Percentiles rank a stretch among this genome's conserved stretches.
These are phyloP conservation scores for Vanderwaltozyma polyspora DNA, from an alignment of 805 yeast species.

Conservation along the genomic window DNA sequence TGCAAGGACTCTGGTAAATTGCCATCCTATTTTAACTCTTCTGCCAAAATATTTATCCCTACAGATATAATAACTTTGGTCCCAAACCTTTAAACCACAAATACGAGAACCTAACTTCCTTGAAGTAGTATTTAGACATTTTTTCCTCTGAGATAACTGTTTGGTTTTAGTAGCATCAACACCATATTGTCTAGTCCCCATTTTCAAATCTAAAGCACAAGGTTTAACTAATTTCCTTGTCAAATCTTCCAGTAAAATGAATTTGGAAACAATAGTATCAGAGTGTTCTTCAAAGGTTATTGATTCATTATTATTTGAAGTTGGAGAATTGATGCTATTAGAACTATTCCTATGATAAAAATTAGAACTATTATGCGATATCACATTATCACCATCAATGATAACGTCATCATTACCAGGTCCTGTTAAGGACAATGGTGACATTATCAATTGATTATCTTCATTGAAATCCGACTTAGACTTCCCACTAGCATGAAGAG, in stretches of 20 bases:
- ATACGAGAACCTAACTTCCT: constrained; percentile 77
- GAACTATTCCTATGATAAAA: background rate
- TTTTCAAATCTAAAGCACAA: constrained; percentile 86
- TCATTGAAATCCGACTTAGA: background rate
- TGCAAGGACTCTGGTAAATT: constrained; percentile 64
- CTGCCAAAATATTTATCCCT: constrained; percentile 93
- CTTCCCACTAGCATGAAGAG: too few species aligned
- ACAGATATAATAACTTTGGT: constrained; percentile 43
- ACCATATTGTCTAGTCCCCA: constrained; percentile 98
- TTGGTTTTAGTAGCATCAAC: constrained; percentile 73
- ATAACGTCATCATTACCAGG: constrained; percentile 1
- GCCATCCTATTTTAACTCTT: constrained; percentile 53
- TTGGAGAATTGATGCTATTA: background rate
- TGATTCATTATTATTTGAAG: constrained; percentile 8
- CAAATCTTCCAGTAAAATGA: constrained; percentile 79
- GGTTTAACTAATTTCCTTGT: constrained; percentile 76
- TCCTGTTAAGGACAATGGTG: background rate
- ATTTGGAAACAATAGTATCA: constrained; percentile 36
- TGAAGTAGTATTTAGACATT: constrained; percentile 76
- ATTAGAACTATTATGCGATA: background rate
- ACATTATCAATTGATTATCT: background rate
- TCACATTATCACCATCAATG: background rate
- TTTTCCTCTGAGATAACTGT: constrained; percentile 64
- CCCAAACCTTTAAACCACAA: constrained; percentile 91
- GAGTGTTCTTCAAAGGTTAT: constrained; percentile 17